Conservation (phyloP, 2,329 filamentous ascomycete species). For the Verticillium zaregamsianum region DNA sequence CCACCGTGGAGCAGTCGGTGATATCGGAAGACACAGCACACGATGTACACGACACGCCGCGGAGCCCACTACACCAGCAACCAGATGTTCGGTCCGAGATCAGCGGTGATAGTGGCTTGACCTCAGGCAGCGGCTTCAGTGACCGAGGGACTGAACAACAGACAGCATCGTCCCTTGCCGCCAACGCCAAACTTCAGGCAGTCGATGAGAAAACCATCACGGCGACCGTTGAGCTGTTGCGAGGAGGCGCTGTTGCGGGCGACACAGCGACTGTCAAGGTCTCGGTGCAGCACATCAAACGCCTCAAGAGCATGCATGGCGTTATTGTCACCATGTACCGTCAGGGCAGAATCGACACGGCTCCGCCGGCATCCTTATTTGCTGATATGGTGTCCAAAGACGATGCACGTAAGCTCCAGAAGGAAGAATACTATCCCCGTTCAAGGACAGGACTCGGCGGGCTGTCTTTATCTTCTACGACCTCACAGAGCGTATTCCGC, state of each 20-base stretch:
- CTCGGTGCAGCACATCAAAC: slow-evolving; percentile 81
- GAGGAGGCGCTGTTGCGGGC: slow-evolving; percentile 80
- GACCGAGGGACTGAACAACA: slow-evolving; percentile 21
- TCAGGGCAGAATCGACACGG: slow-evolving; percentile 83
- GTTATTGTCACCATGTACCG: slow-evolving; percentile 91
- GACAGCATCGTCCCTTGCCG: slow-evolving; percentile 26
- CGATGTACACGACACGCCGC: slow-evolving; percentile 28
- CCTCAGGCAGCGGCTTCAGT: slow-evolving; percentile 60
- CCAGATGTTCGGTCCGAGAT: slow-evolving; percentile 63
- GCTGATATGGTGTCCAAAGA: slow-evolving; percentile 52
- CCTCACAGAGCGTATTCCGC: slow-evolving; percentile 87
- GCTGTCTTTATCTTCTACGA: slow-evolving; percentile 78
- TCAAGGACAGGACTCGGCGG: slow-evolving; percentile 84
- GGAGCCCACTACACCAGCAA: slow-evolving; percentile 41
- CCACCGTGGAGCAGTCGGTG: slow-evolving; percentile 32
- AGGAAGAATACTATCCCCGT: slow-evolving; percentile 81
- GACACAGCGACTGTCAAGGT: slow-evolving; percentile 79
- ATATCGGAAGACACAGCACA: slow-evolving; percentile 34
- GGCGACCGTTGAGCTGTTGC: slow-evolving; percentile 76
- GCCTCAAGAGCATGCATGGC: slow-evolving; percentile 85
- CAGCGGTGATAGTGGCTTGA: slow-evolving; percentile 66
- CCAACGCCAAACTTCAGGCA: slow-evolving; percentile 32
- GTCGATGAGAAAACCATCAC: slow-evolving; percentile 76
- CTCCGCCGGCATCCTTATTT: slow-evolving; percentile 50
- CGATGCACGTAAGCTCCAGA: slow-evolving; percentile 63